These are phyloP conservation scores for Ammopiptanthus mongolicus DNA, from an alignment of 306 rosid species.

Conservation along the genomic window DNA sequence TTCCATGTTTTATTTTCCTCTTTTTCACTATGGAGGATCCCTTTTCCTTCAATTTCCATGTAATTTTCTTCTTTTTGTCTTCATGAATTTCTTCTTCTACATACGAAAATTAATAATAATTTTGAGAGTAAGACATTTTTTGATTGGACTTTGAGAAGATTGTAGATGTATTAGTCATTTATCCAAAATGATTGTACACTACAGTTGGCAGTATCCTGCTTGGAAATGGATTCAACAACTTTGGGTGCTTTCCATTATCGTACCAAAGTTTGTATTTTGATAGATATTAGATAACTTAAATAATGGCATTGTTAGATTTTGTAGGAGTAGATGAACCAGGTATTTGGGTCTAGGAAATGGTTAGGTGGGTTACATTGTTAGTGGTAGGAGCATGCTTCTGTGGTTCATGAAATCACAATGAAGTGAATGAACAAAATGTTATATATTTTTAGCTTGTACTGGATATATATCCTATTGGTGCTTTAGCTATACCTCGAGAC, in stretches of 20 bases:
- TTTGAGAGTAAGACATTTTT: not conserved
- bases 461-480: not conserved
- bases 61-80: not conserved
- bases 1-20: not conserved
- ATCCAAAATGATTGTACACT: not conserved
- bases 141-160: not conserved
- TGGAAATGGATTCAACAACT: not conserved
- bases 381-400: not conserved
- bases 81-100: not conserved
- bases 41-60: not conserved
- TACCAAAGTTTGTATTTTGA: not conserved
- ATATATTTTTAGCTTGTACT: not conserved
- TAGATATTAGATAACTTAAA: not conserved
- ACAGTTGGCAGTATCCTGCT: not conserved
- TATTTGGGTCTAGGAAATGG: not conserved
- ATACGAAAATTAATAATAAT: not conserved
- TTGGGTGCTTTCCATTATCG: not conserved
- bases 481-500: not conserved
- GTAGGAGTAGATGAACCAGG: not conserved
- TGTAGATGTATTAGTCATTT: not conserved
- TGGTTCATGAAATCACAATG: not conserved
- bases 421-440: not conserved
- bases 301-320: not conserved
- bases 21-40: not conserved
- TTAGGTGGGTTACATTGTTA: not conserved